phyloP scores from a whole-genome alignment of 2,329 filamentous ascomycete genomes.

The Pezicula neosporulosa region DNA sequence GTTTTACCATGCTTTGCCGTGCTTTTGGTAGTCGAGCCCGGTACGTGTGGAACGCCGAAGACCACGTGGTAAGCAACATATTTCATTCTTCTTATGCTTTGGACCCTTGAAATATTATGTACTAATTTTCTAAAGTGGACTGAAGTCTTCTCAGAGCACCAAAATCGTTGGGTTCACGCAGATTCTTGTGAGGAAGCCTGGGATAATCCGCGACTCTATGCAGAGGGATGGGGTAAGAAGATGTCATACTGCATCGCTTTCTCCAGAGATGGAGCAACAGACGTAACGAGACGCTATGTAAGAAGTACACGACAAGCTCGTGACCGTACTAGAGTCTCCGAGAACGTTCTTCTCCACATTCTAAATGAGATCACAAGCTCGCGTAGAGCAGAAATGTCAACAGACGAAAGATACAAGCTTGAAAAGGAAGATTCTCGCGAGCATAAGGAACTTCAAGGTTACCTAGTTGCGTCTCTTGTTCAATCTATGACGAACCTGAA shows the following conservation, averaged over 20 bases:
- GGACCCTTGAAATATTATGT: too few relatives aligned
- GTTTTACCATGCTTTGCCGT: slow-evolving; percentile 96
- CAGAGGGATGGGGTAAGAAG: slow-evolving; percentile 94
- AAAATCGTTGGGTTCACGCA: slow-evolving; percentile 93
- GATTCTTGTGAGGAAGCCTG: slow-evolving; percentile 92
- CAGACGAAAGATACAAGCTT: slow-evolving; percentile 77
- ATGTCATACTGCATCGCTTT: slow-evolving; percentile 98
- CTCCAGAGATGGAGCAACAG: slow-evolving; percentile 79
- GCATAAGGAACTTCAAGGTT: slow-evolving; percentile 70
- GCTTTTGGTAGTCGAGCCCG: slow-evolving; percentile 86
- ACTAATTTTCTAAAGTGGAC: slow-evolving; percentile 58
- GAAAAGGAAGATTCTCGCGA: slow-evolving; percentile 78
- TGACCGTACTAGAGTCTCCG: slow-evolving; percentile 74
- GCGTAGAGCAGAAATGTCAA: slow-evolving; percentile 78
- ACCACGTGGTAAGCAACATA: slow-evolving; percentile 58
- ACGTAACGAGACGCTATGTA: slow-evolving; percentile 64
- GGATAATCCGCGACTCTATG: slow-evolving; percentile 90
- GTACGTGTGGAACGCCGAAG: slow-evolving; percentile 98
- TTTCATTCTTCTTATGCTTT: too few relatives aligned
- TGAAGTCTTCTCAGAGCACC: slow-evolving; percentile 92
- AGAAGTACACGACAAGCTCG: slow-evolving; percentile 69
- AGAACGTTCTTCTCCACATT: slow-evolving; percentile 87
- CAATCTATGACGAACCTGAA: slow-evolving; percentile 29
- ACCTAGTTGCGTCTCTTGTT: slow-evolving; percentile 71
- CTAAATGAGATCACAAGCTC: slow-evolving; percentile 86